phyloP scores from a whole-genome alignment of 2,329 filamentous ascomycete species.

The Nigrospora oryzae region DNA sequence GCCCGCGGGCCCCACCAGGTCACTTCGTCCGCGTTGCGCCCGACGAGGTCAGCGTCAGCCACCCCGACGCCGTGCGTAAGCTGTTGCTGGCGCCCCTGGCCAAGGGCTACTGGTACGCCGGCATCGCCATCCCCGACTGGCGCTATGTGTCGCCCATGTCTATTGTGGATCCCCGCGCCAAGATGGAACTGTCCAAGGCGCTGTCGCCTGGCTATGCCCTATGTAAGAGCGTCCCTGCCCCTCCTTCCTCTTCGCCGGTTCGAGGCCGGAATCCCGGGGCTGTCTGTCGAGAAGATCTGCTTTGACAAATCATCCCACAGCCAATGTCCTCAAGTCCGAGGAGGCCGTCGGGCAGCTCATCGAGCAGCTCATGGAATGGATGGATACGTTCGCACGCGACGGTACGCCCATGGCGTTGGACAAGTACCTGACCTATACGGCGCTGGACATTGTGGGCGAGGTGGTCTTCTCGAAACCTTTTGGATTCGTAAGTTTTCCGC shows the following conservation, averaged over 20 bases:
- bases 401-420: constrained; percentile 8
- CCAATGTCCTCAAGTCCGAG: constrained; percentile 15
- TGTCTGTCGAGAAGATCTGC: too few species aligned
- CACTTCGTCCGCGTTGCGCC: constrained; percentile 31
- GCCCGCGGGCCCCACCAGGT: constrained; percentile 8
- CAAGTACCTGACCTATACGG: constrained; percentile 13
- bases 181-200: constrained; percentile 22
- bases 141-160: constrained; percentile 30
- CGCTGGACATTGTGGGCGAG: constrained; percentile 22
- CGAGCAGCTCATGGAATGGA: constrained; percentile 7
- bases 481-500: constrained; percentile 14
- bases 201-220: constrained; percentile 18
- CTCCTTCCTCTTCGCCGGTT: too few species aligned
- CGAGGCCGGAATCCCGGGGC: too few species aligned
- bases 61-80: constrained; percentile 28
- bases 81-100: constrained; percentile 22
- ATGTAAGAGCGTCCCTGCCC: background rate
- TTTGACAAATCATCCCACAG: background rate
- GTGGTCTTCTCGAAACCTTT: constrained; percentile 19
- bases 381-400: constrained; percentile 7
- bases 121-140: constrained; percentile 28
- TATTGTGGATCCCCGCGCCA: constrained; percentile 19
- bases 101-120: constrained; percentile 25
- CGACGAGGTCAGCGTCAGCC: constrained; percentile 32
- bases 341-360: constrained; percentile 7